These are phyloP conservation scores for Cercospora zeae-maydis DNA, from an alignment of 2,329 filamentous ascomycete genomes.

Conservation along the genomic window DNA sequence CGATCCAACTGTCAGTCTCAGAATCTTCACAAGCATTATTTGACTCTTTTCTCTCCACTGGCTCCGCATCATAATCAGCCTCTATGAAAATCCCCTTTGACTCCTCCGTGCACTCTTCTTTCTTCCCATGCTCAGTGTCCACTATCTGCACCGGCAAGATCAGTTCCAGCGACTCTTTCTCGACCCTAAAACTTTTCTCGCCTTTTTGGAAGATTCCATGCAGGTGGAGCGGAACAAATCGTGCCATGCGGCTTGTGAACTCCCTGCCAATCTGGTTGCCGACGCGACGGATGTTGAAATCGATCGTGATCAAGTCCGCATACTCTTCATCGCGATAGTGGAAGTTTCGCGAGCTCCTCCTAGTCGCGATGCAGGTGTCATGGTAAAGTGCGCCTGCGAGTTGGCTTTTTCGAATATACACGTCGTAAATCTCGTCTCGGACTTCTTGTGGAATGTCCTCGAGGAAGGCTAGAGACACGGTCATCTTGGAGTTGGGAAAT, in stretches of 20 bases:
- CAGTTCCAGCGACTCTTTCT: background rate
- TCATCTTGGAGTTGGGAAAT: background rate
- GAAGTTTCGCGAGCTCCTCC: background rate
- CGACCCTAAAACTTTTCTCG: background rate
- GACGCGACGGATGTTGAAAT: background rate
- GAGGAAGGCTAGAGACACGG: background rate
- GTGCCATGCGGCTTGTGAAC: background rate
- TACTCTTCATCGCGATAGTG: background rate
- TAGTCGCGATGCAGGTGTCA: background rate
- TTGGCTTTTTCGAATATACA: background rate
- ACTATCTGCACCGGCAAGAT: background rate
- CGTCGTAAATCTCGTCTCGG: background rate
- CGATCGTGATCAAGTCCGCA: background rate
- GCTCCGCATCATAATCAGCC: background rate
- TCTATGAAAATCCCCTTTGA: background rate
- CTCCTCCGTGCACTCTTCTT: background rate
- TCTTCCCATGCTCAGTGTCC: background rate
- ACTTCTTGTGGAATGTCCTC: background rate
- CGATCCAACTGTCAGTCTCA: background rate
- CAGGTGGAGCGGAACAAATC: background rate
- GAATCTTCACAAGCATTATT: background rate
- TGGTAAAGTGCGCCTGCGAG: background rate
- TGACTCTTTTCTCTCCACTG: background rate
- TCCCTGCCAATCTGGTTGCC: background rate
- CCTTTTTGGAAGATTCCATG: background rate